Evolutionary conservation across 192 early-diverging fungal species (phyloP).

Genomic region (Rhizophagus clarus): DNA sequence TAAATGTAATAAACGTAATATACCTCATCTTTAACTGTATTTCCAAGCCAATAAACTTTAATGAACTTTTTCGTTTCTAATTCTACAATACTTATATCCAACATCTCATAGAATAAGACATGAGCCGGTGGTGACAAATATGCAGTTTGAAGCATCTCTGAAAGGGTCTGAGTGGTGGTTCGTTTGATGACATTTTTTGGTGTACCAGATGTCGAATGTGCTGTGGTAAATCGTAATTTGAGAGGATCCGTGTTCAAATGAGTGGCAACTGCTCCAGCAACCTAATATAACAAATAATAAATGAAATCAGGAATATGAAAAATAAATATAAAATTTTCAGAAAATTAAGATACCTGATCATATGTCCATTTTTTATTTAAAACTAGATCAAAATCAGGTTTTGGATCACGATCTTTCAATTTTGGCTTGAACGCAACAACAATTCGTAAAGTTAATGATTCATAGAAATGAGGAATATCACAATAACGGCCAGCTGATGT

Average conservation of each 20-base stretch:
- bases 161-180: conserved; percentile 36
- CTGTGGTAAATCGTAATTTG: conserved; percentile 74
- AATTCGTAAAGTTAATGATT: conserved; percentile 70
- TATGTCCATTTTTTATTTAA: conserved; percentile 55
- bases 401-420: conserved; percentile 15
- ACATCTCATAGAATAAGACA: conserved; percentile 79
- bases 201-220: conserved; percentile 29
- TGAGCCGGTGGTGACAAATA: conserved; percentile 39
- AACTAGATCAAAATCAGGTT: conserved; percentile 48
- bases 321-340: too few species aligned
- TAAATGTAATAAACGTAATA: background rate
- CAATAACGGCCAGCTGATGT: conserved; percentile 40
- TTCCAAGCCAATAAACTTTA: conserved; percentile 69
- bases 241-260: conserved; percentile 63
- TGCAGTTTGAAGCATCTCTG: conserved; percentile 43
- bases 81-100: conserved; percentile 80
- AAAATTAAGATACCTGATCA: too few species aligned
- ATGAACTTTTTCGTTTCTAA: conserved; percentile 79
- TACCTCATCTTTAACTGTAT: conserved; percentile 67
- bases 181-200: conserved; percentile 41
- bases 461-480: conserved; percentile 76
- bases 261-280: conserved; percentile 67
- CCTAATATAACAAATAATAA: conserved; percentile 43
- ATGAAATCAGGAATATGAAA: background rate
- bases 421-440: conserved; percentile 44